Percentiles rank a stretch among this genome's conserved stretches.
Evolutionary conservation across 163 green algal genomes (phyloP).

Genomic region (Dunaliella salina): DNA sequence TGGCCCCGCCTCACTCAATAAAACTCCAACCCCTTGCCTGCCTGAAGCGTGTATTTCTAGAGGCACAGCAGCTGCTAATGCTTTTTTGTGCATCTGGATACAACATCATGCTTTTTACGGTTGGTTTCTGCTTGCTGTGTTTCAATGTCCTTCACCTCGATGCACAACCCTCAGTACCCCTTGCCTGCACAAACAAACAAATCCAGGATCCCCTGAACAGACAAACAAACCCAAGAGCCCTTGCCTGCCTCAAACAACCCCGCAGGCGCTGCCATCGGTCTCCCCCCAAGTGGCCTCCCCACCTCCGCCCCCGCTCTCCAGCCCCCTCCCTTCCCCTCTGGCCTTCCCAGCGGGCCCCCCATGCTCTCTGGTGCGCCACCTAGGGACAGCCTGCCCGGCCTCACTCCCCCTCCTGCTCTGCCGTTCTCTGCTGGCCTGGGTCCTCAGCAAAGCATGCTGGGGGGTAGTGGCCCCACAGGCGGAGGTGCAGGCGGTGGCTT

Average conservation of each 20-base stretch:
- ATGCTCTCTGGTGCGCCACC: background rate
- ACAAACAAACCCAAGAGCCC: no score
- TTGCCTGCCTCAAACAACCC: background rate
- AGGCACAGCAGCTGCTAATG: no score
- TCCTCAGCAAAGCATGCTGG: conserved; percentile 1
- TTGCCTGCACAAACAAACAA: background rate
- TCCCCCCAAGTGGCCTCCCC: background rate
- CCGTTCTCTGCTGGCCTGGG: conserved; percentile 4
- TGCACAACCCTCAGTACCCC: no score
- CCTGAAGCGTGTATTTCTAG: no score
- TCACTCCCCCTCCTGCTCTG: background rate
- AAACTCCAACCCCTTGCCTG: no score
- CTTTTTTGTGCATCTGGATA: no score
- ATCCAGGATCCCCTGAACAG: background rate
- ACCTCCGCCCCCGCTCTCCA: background rate
- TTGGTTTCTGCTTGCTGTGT: no score
- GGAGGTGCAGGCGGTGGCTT: background rate
- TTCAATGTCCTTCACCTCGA: no score
- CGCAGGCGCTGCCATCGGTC: background rate
- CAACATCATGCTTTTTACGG: no score
- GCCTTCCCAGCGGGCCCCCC: background rate
- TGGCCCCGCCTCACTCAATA: no score
- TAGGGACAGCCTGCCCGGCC: background rate
- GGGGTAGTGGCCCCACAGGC: background rate
- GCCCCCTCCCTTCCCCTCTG: background rate